Evolutionary conservation across 345 rosid genomes (phyloP).

Genomic region (Eucalyptus caleyi): DNA sequence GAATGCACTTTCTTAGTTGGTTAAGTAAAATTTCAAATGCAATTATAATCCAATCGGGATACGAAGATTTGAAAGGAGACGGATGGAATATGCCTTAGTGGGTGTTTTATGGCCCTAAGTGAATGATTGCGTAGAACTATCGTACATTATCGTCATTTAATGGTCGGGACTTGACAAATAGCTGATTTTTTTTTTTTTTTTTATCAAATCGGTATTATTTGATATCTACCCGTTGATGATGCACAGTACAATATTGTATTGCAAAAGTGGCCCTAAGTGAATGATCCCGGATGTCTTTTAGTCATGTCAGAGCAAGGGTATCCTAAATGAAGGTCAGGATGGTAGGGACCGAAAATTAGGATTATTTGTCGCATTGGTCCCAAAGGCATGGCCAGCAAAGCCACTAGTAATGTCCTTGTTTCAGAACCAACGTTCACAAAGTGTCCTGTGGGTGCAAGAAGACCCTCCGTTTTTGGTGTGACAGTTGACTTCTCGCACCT

Average conservation of each 20-base stretch:
- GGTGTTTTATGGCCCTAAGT: background rate
- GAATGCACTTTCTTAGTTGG: background rate
- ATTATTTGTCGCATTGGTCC: background rate
- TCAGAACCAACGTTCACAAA: background rate
- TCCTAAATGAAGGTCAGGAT: background rate
- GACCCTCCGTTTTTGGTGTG: background rate
- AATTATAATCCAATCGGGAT: background rate
- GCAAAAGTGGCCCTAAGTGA: background rate
- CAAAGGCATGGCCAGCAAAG: background rate
- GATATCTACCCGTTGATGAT: background rate
- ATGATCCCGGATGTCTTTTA: background rate
- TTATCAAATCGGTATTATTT: background rate
- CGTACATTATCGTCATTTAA: background rate
- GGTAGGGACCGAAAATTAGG: background rate
- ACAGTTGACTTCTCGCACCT: background rate
- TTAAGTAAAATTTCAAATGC: background rate
- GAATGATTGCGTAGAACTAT: background rate
- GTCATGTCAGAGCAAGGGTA: background rate
- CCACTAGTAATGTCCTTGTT: background rate
- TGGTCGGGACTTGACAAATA: background rate
- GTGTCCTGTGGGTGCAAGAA: background rate
- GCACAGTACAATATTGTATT: background rate
- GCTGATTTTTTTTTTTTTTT: fast-evolving
- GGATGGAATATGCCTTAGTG: background rate
- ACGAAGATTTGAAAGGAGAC: background rate